Base-by-base conservation (phyloP, 148 eudicot genomes). In the Tetragonia tetragonoides region DNA sequence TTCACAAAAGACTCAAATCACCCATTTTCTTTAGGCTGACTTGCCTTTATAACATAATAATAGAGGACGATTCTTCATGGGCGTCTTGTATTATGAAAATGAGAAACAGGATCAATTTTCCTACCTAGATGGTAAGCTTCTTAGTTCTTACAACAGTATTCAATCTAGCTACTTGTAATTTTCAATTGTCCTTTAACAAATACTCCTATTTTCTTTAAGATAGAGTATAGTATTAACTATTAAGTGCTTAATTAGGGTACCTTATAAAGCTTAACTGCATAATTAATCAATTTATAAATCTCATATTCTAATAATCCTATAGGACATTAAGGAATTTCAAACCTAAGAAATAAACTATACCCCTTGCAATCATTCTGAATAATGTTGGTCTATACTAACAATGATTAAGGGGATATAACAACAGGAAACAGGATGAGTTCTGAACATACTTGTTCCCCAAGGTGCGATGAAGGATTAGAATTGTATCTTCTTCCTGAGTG, bases 371-470 rank as follows among this genome's bases (percentile, higher is more conserved):
- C 34, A 28, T 28, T 28, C 34, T 28, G 34, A 28, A 28, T 28
- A 28, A 28, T 28, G 34, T 28, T 28, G 34, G 34, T 28, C 34
- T 28, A 28, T n/a, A n/a, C n/a, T n/a, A n/a, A n/a, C n/a, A 44
- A 44, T 46, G 49, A 46, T 46, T 5, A 10, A 46, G 3, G 8
- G 40, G 60, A 6, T 39, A 60, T 49, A 51, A 70, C 4, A 60
- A 72, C 0, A 70, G 5, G 62, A 75, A 70, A 63, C 47, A 76
- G 75, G 38, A 62, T 49, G 65, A 71, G 20, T 60, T 28, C 12
- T 44, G 60, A 67, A 74, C 91, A 91, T 93, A 93, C 97, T 89
- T 93, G 92, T 93, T 93, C 24, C 97, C 97, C 56, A 91, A 80
- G 82, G 84, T 77, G 76, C 76, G 84, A 84, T 93, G 97, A 81